Conservation (phyloP, 2,329 filamentous ascomycete genomes). For the Cercospora sp. region DNA sequence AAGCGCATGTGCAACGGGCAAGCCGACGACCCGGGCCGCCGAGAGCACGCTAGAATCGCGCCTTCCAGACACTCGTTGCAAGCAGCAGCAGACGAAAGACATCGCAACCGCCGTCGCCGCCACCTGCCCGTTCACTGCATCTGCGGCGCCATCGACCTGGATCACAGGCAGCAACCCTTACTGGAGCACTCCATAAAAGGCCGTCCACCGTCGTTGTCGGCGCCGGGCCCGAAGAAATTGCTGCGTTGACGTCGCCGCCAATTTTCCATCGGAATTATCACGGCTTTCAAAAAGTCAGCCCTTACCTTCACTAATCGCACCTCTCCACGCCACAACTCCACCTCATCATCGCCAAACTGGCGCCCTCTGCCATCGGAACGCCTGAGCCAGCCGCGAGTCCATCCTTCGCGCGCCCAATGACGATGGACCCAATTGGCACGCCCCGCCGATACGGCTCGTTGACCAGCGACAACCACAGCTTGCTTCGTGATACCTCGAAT, state of each 20-base stretch:
- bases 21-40: neutral
- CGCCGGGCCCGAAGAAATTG: neutral
- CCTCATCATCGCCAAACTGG: slow-evolving; percentile 13
- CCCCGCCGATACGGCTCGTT: slow-evolving; percentile 27
- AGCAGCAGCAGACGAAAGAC: neutral
- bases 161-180: neutral
- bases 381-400: slow-evolving; percentile 21
- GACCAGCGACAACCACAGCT: slow-evolving; percentile 9
- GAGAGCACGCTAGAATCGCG: slow-evolving; percentile 1
- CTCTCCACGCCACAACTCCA: slow-evolving; percentile 13
- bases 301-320: slow-evolving; percentile 3
- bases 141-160: neutral
- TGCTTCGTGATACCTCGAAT: slow-evolving; percentile 14
- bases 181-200: neutral
- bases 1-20: neutral
- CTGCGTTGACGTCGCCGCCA: slow-evolving; percentile 10
- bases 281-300: slow-evolving; percentile 10
- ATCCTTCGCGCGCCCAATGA: slow-evolving; percentile 5
- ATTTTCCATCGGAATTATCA: slow-evolving; percentile 9
- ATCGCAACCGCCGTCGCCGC: neutral
- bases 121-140: neutral
- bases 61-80: neutral
- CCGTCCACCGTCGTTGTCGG: neutral
- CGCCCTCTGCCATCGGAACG: slow-evolving; percentile 20
- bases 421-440: slow-evolving; percentile 29